Evolutionary conservation across 768 basidiomycete species (phyloP).

Genomic region (Leucocoprinus leucothites): DNA sequence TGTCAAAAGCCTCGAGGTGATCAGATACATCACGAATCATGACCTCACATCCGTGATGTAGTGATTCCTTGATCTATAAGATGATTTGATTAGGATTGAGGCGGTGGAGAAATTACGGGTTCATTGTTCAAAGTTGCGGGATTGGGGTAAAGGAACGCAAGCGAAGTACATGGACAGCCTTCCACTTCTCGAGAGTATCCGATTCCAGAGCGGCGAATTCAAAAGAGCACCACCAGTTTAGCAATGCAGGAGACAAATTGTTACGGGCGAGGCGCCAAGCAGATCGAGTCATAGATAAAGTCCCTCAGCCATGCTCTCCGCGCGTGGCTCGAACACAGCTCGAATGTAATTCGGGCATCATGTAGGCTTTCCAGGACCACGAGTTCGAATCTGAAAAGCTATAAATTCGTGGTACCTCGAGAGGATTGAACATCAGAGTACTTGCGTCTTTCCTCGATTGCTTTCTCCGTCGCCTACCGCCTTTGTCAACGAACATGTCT

Average conservation of each 20-base stretch:
- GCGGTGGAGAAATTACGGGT: neutral
- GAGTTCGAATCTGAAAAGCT: neutral
- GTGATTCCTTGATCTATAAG: neutral
- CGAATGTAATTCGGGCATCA: neutral
- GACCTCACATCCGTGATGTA: neutral
- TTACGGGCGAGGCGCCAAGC: no score
- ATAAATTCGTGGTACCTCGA: neutral
- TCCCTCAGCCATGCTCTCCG: no score
- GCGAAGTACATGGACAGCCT: no score
- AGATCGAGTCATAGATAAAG: no score
- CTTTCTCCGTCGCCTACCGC: neutral
- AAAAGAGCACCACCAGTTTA: no score
- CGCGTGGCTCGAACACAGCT: neutral
- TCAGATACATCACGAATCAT: neutral
- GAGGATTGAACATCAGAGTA: neutral
- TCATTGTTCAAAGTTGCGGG: neutral
- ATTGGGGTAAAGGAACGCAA: neutral
- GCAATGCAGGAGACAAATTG: no score
- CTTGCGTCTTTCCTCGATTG: neutral
- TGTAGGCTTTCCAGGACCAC: neutral
- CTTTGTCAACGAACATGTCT: slow-evolving; percentile 1
- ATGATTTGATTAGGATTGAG: neutral
- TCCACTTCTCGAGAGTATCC: no score
- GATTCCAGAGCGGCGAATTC: no score
- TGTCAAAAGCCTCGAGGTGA: neutral